Evolutionary conservation across 2,329 filamentous ascomycete genomes (phyloP).

Genomic region (Fusarium dlaminii): DNA sequence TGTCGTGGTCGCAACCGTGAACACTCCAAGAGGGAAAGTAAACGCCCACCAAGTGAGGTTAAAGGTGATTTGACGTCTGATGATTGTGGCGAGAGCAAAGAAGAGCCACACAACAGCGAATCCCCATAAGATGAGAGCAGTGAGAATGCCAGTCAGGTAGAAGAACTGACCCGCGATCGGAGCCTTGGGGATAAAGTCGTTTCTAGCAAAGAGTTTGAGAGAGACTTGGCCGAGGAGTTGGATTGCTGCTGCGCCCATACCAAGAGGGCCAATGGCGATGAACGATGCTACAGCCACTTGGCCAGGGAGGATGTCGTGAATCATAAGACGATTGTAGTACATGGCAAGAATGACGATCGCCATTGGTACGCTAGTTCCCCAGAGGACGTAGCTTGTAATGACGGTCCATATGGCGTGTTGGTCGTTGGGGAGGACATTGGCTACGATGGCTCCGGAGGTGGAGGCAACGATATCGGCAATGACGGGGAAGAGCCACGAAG

Average conservation of each 20-base stretch:
- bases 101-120: slow-evolving; percentile 48
- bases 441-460: slow-evolving; percentile 65
- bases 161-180: slow-evolving; percentile 62
- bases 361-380: slow-evolving; percentile 63
- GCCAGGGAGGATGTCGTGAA: slow-evolving; percentile 67
- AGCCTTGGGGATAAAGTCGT: slow-evolving; percentile 49
- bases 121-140: slow-evolving; percentile 48
- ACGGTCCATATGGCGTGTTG: slow-evolving; percentile 65
- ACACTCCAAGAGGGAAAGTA: slow-evolving; percentile 51
- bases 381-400: slow-evolving; percentile 67
- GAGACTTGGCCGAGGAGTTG: slow-evolving; percentile 55
- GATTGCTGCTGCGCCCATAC: slow-evolving; percentile 67
- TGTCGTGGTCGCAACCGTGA: slow-evolving; percentile 43
- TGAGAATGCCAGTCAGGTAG: slow-evolving; percentile 61
- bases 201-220: slow-evolving; percentile 43
- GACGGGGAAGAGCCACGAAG: slow-evolving; percentile 69
- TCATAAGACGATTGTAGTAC: slow-evolving; percentile 68
- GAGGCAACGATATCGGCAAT: slow-evolving; percentile 70
- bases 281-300: slow-evolving; percentile 71
- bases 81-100: slow-evolving; percentile 45
- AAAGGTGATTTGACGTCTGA: slow-evolving; percentile 46
- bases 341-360: slow-evolving; percentile 66
- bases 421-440: slow-evolving; percentile 60
- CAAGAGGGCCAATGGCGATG: slow-evolving; percentile 69
- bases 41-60: slow-evolving; percentile 54